These are phyloP conservation scores for Arabidopsis arenosa DNA, from an alignment of 345 rosid genomes.

Conservation along the genomic window DNA sequence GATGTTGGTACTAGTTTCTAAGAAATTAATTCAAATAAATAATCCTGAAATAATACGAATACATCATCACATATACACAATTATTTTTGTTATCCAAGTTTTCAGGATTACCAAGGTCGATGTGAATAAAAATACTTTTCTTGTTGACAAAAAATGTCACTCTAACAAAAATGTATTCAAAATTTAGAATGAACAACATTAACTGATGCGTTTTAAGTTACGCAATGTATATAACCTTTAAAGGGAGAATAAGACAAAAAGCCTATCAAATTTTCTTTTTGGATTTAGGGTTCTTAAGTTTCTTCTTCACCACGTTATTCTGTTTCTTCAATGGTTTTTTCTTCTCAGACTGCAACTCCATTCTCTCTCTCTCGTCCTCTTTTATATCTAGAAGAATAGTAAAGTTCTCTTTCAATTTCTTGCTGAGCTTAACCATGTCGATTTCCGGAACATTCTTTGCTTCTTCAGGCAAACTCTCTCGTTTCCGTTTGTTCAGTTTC, in stretches of 20 bases:
- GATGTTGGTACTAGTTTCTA: conserved; percentile 5
- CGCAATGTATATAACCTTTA: conserved; percentile 12
- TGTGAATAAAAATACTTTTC: background rate
- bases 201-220: background rate
- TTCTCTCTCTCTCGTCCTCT: conserved; percentile 64
- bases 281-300: conserved; percentile 39
- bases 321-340: conserved; percentile 53
- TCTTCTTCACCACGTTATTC: conserved; percentile 48
- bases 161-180: background rate
- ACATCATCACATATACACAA: background rate
- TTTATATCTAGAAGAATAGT: conserved; percentile 55
- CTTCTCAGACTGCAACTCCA: conserved; percentile 51
- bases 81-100: too few relatives aligned
- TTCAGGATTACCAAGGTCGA: background rate
- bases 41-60: background rate
- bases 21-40: background rate
- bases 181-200: background rate
- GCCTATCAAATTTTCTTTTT: conserved; percentile 35
- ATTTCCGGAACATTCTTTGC: conserved; percentile 25
- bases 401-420: conserved; percentile 65
- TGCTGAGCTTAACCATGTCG: conserved; percentile 57
- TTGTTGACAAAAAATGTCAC: background rate
- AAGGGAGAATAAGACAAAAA: background rate
- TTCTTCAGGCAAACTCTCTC: conserved; percentile 40
- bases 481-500: conserved; percentile 63